Percentiles rank a stretch among this genome's conserved stretches.
These are phyloP conservation scores for Tanozyma kutaoensis DNA, from an alignment of 805 yeast species.

Conservation along the genomic window DNA sequence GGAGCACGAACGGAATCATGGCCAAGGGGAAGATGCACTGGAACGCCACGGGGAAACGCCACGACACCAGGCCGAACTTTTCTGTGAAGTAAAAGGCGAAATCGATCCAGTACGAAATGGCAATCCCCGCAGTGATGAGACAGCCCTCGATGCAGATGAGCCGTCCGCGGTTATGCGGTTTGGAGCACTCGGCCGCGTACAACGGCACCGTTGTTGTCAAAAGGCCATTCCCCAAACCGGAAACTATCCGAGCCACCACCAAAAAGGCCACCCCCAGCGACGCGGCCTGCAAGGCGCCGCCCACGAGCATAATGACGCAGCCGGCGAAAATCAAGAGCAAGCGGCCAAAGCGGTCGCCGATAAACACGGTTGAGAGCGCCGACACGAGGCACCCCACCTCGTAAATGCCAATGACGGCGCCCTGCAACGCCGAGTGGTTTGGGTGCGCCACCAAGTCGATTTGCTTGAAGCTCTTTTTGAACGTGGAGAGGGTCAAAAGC, in stretches of 20 bases:
- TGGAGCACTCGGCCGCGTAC: slow-evolving; percentile 22
- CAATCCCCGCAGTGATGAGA: slow-evolving; percentile 12
- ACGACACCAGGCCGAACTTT: slow-evolving; percentile 9
- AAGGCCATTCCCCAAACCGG: slow-evolving; percentile 22
- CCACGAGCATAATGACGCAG: slow-evolving; percentile 8
- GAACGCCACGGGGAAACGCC: slow-evolving; percentile 22
- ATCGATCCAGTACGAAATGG: slow-evolving; percentile 22
- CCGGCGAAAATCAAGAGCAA: slow-evolving; percentile 9
- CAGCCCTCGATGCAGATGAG: slow-evolving; percentile 18
- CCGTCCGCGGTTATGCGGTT: slow-evolving; percentile 16
- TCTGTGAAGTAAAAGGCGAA: slow-evolving; percentile 20
- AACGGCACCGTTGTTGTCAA: slow-evolving; percentile 24
- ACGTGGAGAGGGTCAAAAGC: slow-evolving; percentile 9
- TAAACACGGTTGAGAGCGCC: slow-evolving; percentile 9
- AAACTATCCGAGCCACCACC: slow-evolving; percentile 18
- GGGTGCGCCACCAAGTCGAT: slow-evolving; percentile 5
- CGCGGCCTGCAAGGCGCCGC: slow-evolving; percentile 12
- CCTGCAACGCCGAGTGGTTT: slow-evolving; percentile 8
- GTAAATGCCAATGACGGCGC: slow-evolving; percentile 10
- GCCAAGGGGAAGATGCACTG: slow-evolving; percentile 11
- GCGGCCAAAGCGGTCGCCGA: slow-evolving; percentile 11
- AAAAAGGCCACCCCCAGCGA: slow-evolving; percentile 11
- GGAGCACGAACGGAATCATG: slow-evolving; percentile 5
- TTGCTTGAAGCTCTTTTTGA: slow-evolving; percentile 7
- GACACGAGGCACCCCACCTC: slow-evolving; percentile 11